Conservation (phyloP, 176 grass and related monocot species). For the Carex littledalei region DNA sequence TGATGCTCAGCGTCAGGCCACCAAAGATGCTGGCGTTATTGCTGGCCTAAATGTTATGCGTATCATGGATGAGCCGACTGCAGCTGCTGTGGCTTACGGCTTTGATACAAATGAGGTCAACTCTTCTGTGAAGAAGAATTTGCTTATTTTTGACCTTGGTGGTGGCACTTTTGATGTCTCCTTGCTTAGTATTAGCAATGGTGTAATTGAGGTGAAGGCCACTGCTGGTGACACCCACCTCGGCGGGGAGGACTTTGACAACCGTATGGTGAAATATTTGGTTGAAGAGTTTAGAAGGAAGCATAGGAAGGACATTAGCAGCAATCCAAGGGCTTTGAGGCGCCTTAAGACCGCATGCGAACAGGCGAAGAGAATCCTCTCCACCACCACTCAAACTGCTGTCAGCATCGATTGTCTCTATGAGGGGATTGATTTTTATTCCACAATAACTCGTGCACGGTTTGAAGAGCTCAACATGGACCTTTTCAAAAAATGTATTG, state of each 20-base stretch:
- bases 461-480: conserved; percentile 43
- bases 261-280: background rate
- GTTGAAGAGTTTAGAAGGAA: background rate
- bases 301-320: background rate
- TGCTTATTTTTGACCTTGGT: background rate
- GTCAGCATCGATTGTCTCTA: conserved; percentile 31
- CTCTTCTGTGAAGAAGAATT: background rate
- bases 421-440: conserved; percentile 35
- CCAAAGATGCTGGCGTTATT: background rate
- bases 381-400: conserved; percentile 22
- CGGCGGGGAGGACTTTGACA: background rate
- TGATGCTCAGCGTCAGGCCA: background rate
- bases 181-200: background rate
- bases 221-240: conserved; percentile 3
- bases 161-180: conserved; percentile 3
- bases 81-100: background rate
- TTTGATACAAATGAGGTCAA: background rate
- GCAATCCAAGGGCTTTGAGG: background rate
- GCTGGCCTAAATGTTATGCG: background rate
- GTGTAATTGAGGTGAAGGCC: background rate
- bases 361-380: conserved; percentile 31
- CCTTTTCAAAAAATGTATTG: conserved; percentile 34
- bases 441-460: conserved; percentile 24
- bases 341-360: background rate
- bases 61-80: background rate